phyloP scores from a whole-genome alignment of 2,329 filamentous ascomycete genomes.

The Calonectria pseudoturangicola region DNA sequence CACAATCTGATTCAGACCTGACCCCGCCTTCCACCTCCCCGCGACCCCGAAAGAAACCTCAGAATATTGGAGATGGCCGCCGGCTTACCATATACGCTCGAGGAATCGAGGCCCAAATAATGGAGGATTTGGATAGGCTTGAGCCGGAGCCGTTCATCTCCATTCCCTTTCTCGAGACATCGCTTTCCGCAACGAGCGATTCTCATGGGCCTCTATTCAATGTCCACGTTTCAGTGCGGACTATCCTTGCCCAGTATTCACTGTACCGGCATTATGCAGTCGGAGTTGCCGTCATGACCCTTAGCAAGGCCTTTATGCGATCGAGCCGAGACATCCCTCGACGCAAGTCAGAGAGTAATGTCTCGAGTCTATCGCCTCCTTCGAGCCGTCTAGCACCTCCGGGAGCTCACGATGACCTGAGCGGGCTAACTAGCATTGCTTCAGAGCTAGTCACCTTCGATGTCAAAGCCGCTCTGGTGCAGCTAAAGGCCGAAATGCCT shows the following conservation, averaged over 20 bases:
- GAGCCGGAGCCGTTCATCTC: conserved; percentile 91
- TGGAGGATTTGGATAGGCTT: conserved; percentile 89
- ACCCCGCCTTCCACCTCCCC: conserved; percentile 61
- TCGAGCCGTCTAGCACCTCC: conserved; percentile 63
- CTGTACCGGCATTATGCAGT: conserved; percentile 94
- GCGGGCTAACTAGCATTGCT: conserved; percentile 57
- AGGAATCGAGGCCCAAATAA: conserved; percentile 91
- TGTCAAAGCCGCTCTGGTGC: conserved; percentile 86
- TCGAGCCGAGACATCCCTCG: conserved; percentile 66
- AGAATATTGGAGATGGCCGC: conserved; percentile 82
- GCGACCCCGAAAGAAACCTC: conserved; percentile 70
- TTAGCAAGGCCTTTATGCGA: conserved; percentile 81
- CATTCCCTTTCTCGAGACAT: conserved; percentile 90
- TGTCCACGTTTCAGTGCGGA: conserved; percentile 86
- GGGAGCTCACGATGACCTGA: conserved; percentile 56
- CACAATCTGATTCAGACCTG: conserved; percentile 81
- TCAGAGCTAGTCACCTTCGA: conserved; percentile 87
- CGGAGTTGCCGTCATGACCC: conserved; percentile 85
- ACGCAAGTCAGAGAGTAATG: conserved; percentile 57
- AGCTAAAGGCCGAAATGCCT: conserved; percentile 92
- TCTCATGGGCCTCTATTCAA: conserved; percentile 91
- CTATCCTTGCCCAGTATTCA: conserved; percentile 90
- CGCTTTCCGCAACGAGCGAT: conserved; percentile 89
- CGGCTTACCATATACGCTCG: conserved; percentile 87
- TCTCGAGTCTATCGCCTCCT: conserved; percentile 45